Percentiles rank a stretch among this genome's conserved stretches.
Evolutionary conservation across 495 filamentous ascomycete genomes (phyloP).

Genomic region (Daldinia bambusicola): DNA sequence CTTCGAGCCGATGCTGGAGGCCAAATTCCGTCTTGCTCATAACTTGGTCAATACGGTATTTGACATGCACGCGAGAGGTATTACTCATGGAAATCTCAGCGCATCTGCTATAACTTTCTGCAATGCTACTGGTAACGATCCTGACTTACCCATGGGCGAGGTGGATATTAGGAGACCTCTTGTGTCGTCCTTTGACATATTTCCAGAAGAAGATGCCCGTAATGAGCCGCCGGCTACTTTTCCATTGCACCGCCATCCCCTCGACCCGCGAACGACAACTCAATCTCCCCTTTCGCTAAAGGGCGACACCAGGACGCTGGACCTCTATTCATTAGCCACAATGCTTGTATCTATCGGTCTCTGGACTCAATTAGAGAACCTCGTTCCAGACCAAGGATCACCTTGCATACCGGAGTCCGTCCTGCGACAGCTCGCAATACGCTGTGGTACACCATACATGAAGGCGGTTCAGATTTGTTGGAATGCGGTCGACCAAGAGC

Average conservation of each 20-base stretch:
- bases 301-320: slow-evolving; percentile 69
- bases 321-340: slow-evolving; percentile 86
- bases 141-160: slow-evolving; percentile 56
- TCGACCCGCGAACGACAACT: slow-evolving; percentile 70
- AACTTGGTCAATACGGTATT: slow-evolving; percentile 80
- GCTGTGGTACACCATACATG: slow-evolving; percentile 81
- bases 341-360: slow-evolving; percentile 87
- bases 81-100: slow-evolving; percentile 83
- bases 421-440: slow-evolving; percentile 70
- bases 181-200: slow-evolving; percentile 83
- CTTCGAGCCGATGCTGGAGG: slow-evolving; percentile 72
- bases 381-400: slow-evolving; percentile 56
- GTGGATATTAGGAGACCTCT: slow-evolving; percentile 79
- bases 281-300: slow-evolving; percentile 59
- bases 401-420: slow-evolving; percentile 56
- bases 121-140: slow-evolving; percentile 58
- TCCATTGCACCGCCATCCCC: slow-evolving; percentile 77
- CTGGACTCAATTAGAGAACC: slow-evolving; percentile 79
- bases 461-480: slow-evolving; percentile 83
- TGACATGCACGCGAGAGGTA: slow-evolving; percentile 76
- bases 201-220: slow-evolving; percentile 69
- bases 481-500: slow-evolving; percentile 77
- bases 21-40: slow-evolving; percentile 83
- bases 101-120: slow-evolving; percentile 85
- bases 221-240: slow-evolving; percentile 55